Evolutionary conservation across 441 rosid species (phyloP).

Genomic region (Bruguiera hainesii): DNA sequence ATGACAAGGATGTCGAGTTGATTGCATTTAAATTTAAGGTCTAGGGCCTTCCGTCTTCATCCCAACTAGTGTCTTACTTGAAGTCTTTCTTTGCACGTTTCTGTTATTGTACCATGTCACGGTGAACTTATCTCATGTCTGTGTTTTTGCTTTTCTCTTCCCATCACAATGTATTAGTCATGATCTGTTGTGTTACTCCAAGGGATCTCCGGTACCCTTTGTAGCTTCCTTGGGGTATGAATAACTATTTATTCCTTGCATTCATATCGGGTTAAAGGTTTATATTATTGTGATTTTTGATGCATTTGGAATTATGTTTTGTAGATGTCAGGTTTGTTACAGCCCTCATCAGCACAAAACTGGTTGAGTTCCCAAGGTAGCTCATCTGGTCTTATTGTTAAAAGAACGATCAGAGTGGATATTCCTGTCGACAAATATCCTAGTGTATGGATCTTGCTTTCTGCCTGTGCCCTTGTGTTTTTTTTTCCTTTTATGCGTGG

Average conservation of each 20-base stretch:
- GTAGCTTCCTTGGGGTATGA: neutral
- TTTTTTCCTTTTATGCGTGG: neutral
- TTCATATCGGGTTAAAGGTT: neutral
- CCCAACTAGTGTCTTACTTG: neutral
- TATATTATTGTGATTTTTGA: constrained; percentile 9
- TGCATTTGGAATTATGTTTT: constrained; percentile 30
- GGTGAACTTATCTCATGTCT: constrained; percentile 4
- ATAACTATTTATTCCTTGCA: neutral
- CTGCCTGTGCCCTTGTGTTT: neutral
- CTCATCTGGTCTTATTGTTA: constrained; percentile 86
- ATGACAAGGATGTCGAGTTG: constrained; percentile 13
- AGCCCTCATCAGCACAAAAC: constrained; percentile 63
- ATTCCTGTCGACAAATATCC: constrained; percentile 89
- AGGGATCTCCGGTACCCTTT: neutral
- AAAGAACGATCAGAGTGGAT: constrained; percentile 89
- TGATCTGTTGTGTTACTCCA: constrained; percentile 11
- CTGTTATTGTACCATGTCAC: constrained; percentile 8
- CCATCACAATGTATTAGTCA: neutral
- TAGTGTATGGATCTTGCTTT: constrained; percentile 48
- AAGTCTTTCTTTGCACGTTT: constrained; percentile 10
- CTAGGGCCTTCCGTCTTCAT: constrained; percentile 15
- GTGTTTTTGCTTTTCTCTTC: constrained; percentile 5
- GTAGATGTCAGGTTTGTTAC: constrained; percentile 71
- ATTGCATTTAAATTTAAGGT: constrained; percentile 10
- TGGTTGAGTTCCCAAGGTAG: constrained; percentile 82